Base-by-base conservation (phyloP, 1,139 yeast genomes). In the Eremothecium coryli region DNA sequence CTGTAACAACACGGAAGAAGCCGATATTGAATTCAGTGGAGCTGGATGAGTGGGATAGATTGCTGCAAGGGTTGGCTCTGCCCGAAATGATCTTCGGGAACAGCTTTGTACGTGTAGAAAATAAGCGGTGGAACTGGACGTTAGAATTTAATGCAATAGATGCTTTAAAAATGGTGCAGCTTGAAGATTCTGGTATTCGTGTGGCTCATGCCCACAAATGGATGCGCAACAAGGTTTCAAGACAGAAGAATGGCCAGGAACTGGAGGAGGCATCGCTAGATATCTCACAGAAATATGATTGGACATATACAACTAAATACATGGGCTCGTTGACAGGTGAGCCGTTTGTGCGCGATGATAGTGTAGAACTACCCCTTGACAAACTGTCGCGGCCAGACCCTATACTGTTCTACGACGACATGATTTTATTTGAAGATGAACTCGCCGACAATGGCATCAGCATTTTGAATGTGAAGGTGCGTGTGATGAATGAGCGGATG, bases 11-110 rank as follows among this genome's bases (percentile, higher is more conserved):
- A 0, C 63, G 67, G 31, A 76, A 85, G 52, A 72, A 71, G 36
- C 94, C 98, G 0, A 90, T 90, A 29, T 62, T 85, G 40, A 78
- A 72, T 44, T 68, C 90, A 1, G 64, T 61, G 3, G 95, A 86
- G 53, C 70, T 90, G 39, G 96, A 86, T 40, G 62, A 61, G 8
- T 69, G 80, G 46, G 80, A 75, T 39, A 49, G 43, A 5, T 73
- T 69, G 5, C 57, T 70, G 37, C 68, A 80, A 38, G 75, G 76
- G 8, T 73, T 90, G 45, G 95, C 97, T 0, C 62, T 90, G 35
- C 99, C 99, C 0, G 99, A 90, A 54, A 90, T 90, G 98, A 86
- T 90, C 11, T 90, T 90, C 61, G 97, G 97, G n/a, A 76, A 82
- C 46, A 88, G 82, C 54, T 60, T 61, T 40, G 76, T 86, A n/a